Evolutionary conservation across 1,284 basidiomycete species (phyloP).

Genomic region (Tilletia horrida): DNA sequence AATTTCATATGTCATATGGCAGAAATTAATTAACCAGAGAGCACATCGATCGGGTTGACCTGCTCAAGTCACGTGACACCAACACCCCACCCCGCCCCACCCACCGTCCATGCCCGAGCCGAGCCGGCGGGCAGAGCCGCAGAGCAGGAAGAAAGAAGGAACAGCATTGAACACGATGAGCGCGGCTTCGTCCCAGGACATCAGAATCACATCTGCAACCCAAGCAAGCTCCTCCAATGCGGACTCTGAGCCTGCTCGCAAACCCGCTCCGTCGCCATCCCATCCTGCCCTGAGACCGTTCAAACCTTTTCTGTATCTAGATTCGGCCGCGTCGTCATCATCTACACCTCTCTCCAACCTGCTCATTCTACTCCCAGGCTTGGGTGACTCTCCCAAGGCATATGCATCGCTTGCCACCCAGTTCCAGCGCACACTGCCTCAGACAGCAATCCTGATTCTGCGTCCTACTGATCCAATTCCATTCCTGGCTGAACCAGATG

Average conservation of each 20-base stretch:
- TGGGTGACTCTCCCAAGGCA: background rate
- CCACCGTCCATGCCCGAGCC: too few species aligned
- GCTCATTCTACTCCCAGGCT: constrained; percentile 6
- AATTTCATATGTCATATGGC: too few species aligned
- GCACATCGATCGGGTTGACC: too few species aligned
- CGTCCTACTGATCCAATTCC: background rate
- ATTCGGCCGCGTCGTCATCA: background rate
- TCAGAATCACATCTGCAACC: background rate
- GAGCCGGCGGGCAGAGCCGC: too few species aligned
- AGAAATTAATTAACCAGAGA: too few species aligned
- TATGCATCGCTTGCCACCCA: background rate
- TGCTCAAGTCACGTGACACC: too few species aligned
- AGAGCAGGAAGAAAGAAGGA: too few species aligned
- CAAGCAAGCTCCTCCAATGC: too few species aligned
- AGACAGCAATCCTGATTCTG: constrained; percentile 11
- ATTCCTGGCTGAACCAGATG: background rate
- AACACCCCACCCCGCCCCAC: too few species aligned
- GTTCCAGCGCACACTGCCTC: background rate
- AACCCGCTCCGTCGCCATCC: background rate
- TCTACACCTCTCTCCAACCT: constrained; percentile 9
- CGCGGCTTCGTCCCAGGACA: background rate
- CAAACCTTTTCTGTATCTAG: background rate
- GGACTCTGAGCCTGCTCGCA: background rate
- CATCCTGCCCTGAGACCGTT: background rate
- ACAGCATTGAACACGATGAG: too few species aligned